Conservation (phyloP, 108 stramenopile species). For the Nannochloropsis salina region DNA sequence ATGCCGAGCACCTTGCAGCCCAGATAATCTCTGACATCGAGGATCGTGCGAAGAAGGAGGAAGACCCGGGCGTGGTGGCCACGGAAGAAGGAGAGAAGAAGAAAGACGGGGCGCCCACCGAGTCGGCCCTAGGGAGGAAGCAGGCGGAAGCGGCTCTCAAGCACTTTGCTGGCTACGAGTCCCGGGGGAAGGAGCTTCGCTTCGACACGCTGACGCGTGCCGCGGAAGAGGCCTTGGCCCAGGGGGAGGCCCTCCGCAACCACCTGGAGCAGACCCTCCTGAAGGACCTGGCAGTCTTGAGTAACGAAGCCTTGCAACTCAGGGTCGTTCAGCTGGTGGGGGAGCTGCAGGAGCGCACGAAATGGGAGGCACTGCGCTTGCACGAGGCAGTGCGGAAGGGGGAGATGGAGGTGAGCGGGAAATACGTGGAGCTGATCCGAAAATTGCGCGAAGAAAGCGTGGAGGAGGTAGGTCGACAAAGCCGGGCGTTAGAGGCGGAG, state of each 20-base stretch:
- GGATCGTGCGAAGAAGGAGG: neutral
- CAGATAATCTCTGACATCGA: neutral
- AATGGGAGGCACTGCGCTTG: conserved; percentile 39
- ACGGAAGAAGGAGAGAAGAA: neutral
- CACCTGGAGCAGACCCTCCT: conserved; percentile 11
- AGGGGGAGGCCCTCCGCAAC: neutral
- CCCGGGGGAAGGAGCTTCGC: neutral
- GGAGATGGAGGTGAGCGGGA: conserved; percentile 30
- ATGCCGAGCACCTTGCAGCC: neutral
- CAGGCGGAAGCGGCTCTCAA: conserved; percentile 7
- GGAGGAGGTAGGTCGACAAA: conserved; percentile 14
- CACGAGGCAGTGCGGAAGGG: conserved; percentile 32
- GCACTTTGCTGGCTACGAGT: neutral
- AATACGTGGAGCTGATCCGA: conserved; percentile 8
- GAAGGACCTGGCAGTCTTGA: conserved; percentile 6
- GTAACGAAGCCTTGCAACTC: neutral
- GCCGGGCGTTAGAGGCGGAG: conserved; percentile 23
- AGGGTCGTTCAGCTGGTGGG: neutral
- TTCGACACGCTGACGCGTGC: neutral
- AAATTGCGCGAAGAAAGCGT: neutral
- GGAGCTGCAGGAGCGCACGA: conserved; percentile 33
- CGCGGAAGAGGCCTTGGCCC: neutral
- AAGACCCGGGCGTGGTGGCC: neutral
- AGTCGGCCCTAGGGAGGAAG: neutral
- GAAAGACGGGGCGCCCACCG: neutral